A percentile compares a stretch with the other conserved stretches of the same genome.
These are phyloP conservation scores for Arachnopeziza araneosa DNA, from an alignment of 2,329 filamentous ascomycete species.

Conservation along the genomic window DNA sequence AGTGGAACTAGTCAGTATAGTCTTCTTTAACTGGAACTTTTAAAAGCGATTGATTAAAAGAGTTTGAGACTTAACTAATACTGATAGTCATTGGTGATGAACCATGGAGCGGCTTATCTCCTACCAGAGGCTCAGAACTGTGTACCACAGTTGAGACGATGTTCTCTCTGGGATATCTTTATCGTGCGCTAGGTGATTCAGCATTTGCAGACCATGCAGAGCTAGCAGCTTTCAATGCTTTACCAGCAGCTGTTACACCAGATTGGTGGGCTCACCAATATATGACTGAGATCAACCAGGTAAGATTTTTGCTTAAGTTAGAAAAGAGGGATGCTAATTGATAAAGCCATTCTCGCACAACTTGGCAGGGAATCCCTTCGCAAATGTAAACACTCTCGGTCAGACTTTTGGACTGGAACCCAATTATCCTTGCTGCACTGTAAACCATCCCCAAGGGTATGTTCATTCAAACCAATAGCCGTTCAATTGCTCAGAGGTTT, in stretches of 20 bases:
- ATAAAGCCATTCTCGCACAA: constrained; percentile 6
- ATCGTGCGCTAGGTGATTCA: constrained; percentile 30
- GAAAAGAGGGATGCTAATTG: background rate
- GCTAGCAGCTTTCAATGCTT: constrained; percentile 47
- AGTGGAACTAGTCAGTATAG: no score
- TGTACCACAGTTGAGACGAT: constrained; percentile 33
- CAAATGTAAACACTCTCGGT: constrained; percentile 13
- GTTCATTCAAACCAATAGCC: no score
- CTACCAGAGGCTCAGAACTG: constrained; percentile 24
- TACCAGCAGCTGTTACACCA: constrained; percentile 44
- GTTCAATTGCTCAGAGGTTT: no score
- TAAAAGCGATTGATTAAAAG: no score
- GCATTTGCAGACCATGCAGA: constrained; percentile 47
- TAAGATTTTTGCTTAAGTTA: constrained; percentile 30
- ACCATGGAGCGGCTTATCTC: no score
- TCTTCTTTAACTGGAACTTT: no score
- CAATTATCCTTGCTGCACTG: constrained; percentile 45
- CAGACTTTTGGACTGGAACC: constrained; percentile 40
- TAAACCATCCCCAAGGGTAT: constrained; percentile 48
- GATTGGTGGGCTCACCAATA: constrained; percentile 55
- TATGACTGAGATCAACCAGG: constrained; percentile 47
- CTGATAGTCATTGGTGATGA: no score
- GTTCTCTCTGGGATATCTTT: constrained; percentile 32
- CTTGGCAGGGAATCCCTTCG: constrained; percentile 1
- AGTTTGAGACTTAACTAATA: no score